Conservation (phyloP, 345 rosid genomes). For the Abelmoschus esculentus region DNA sequence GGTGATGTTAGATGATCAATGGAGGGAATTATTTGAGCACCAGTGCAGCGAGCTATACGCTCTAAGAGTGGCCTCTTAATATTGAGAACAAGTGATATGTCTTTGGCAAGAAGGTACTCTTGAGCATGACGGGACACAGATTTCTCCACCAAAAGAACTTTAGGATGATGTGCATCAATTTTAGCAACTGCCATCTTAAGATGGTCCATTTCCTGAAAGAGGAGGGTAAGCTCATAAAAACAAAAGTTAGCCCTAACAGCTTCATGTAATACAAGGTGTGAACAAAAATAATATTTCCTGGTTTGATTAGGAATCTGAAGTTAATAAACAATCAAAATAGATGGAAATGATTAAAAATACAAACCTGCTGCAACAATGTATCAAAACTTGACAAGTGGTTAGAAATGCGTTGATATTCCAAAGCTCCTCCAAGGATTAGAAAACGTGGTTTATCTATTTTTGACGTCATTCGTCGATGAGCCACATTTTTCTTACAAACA, state of each 20-base stretch:
- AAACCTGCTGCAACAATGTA: slow-evolving; percentile 88
- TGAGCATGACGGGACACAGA: slow-evolving; percentile 92
- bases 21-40: slow-evolving; percentile 89
- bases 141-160: slow-evolving; percentile 89
- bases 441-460: slow-evolving; percentile 76
- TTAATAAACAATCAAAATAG: slow-evolving; percentile 14
- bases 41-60: slow-evolving; percentile 90
- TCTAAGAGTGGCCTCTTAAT: slow-evolving; percentile 88
- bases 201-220: slow-evolving; percentile 88
- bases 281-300: slow-evolving; percentile 5
- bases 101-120: slow-evolving; percentile 84
- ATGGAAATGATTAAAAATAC: slow-evolving; percentile 17
- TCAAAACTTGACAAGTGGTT: slow-evolving; percentile 81
- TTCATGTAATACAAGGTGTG: neutral
- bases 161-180: slow-evolving; percentile 74
- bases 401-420: slow-evolving; percentile 90
- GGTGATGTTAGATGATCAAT: slow-evolving; percentile 79
- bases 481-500: slow-evolving; percentile 93
- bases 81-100: slow-evolving; percentile 89
- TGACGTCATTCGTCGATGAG: slow-evolving; percentile 91
- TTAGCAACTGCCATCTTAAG: slow-evolving; percentile 96
- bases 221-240: slow-evolving; percentile 19
- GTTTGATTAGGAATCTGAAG: slow-evolving; percentile 2
- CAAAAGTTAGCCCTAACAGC: slow-evolving; percentile 4
- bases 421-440: slow-evolving; percentile 84